Evolutionary conservation across 768 basidiomycete species (phyloP), one percentile per base, ranked within the genome.

Genomic region (Lentinula sp.): DNA sequence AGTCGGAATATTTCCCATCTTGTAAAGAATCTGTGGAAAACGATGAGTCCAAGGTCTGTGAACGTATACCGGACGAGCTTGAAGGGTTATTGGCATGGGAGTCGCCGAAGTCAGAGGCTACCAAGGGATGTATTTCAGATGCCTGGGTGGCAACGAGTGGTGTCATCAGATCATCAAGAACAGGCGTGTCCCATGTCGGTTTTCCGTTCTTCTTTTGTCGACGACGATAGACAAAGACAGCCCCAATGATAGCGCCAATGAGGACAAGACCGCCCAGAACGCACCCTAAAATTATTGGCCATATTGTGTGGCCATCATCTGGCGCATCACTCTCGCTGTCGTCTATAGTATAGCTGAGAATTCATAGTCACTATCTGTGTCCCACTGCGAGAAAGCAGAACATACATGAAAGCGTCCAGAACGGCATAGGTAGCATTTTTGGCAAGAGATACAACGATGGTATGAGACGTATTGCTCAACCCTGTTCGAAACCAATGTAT

Each of bases 131-230:
- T 37, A 12, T 39, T 54, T 54, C 53, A 9, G 37, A 9, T 5
- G 36, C 35, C n/a, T 20, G 53, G 20, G 35, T 10, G 32, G 28
- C 16, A 16, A 51, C 28, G n/a, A 33, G 50, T 51, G 50, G 50
- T 35, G 50, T 51, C 50, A 51, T 51, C 35, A 36, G 33, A 23
- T 56, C 45, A 2, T 43, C 55, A 8, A 56, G 41, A 12, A 56
- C 20, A 56, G 55, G 55, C 32, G 18, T 20, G 36, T 56, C 55
- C 55, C 55, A 56, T 43, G 45, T 56, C 55, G 55, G 55, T 41
- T 41, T 5, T n/a, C 5, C 23, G 13, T 41, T 42, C 36, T 41
- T 36, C 55, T 56, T 43, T 28, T 43, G 41, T 33, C 41, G 55
- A 43, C 37, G 32, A 56, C 41, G 55, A 33, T 32, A 43, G 3